Evolutionary conservation across 495 filamentous ascomycete genomes (phyloP).

Genomic region (Penicillium atrosanguineum): DNA sequence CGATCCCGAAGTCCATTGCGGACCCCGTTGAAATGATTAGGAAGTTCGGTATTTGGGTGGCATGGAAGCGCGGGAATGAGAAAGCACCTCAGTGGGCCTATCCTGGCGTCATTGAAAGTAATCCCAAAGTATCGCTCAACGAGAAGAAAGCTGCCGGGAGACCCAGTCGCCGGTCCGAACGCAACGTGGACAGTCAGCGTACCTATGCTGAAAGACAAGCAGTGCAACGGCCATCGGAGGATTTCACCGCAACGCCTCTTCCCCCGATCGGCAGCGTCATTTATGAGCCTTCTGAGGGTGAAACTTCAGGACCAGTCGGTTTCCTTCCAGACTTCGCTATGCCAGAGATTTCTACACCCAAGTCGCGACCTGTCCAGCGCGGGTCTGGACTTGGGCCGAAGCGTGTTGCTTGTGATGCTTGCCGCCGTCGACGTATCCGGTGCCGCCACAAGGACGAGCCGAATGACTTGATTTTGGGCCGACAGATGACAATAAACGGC

Average conservation of each 20-base stretch:
- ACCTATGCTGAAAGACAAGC: conserved; percentile 47
- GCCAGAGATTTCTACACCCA: conserved; percentile 32
- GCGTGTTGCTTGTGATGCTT: conserved; percentile 53
- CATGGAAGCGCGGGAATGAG: conserved; percentile 74
- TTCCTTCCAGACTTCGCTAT: conserved; percentile 11
- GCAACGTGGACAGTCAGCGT: conserved; percentile 42
- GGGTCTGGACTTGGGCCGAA: conserved; percentile 49
- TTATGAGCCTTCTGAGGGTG: conserved; percentile 20
- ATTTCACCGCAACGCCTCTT: conserved; percentile 15
- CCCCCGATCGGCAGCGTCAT: conserved; percentile 11
- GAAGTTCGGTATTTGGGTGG: conserved; percentile 66
- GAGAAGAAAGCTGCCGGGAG: conserved; percentile 46
- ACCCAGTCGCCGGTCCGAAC: conserved; percentile 46
- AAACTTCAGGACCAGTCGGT: conserved; percentile 18
- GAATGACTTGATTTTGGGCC: conserved; percentile 26
- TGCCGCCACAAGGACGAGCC: conserved; percentile 54
- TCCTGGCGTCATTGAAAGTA: conserved; percentile 46
- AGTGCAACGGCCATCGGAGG: conserved; percentile 39
- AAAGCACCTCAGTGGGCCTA: conserved; percentile 64
- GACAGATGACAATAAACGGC: conserved; percentile 28
- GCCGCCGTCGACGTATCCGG: conserved; percentile 51
- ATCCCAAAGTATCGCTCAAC: conserved; percentile 38
- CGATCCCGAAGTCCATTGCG: conserved; percentile 61
- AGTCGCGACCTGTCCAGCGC: conserved; percentile 32
- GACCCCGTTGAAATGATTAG: conserved; percentile 62